Conservation (phyloP, 495 filamentous ascomycete species). For the Amorphotheca resinae region DNA sequence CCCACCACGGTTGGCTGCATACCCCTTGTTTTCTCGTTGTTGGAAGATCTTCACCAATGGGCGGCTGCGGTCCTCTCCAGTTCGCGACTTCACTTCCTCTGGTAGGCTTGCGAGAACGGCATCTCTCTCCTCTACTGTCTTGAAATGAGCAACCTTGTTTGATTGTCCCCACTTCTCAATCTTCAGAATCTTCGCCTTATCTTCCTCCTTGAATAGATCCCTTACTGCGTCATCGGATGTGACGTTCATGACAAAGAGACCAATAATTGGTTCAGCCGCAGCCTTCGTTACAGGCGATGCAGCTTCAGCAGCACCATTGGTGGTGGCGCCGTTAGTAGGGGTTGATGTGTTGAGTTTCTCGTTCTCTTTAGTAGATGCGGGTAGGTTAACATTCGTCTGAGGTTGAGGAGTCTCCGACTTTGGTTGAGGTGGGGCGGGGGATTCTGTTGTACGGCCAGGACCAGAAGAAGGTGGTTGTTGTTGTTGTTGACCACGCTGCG, state of each 20-base stretch:
- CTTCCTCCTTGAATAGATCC: constrained; percentile 68
- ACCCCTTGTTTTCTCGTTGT: constrained; percentile 38
- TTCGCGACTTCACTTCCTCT: constrained; percentile 56
- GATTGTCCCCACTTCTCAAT: constrained; percentile 64
- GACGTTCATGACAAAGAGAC: constrained; percentile 73
- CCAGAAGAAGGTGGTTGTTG: constrained; percentile 18
- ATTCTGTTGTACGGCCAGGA: constrained; percentile 14
- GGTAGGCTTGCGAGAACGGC: constrained; percentile 59
- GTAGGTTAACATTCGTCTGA: constrained; percentile 26
- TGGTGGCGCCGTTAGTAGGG: constrained; percentile 34
- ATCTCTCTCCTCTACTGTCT: constrained; percentile 62
- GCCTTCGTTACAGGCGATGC: constrained; percentile 36
- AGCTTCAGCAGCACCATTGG: constrained; percentile 32
- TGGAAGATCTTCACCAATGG: constrained; percentile 73
- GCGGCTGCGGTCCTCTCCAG: constrained; percentile 51
- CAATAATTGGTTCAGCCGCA: constrained; percentile 41
- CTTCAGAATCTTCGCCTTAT: constrained; percentile 61
- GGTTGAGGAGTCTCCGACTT: constrained; percentile 42
- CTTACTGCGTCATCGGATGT: constrained; percentile 65
- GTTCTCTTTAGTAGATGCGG: constrained; percentile 27
- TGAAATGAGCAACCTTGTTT: constrained; percentile 74
- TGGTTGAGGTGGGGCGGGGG: constrained; percentile 21
- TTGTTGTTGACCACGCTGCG: constrained; percentile 19
- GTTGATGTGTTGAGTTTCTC: constrained; percentile 27
- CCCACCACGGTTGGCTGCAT: constrained; percentile 37